A percentile compares a stretch with the other conserved stretches of the same genome.
These are phyloP conservation scores for Saturnispora gosingensis DNA, from an alignment of 805 yeast genomes.

Conservation along the genomic window DNA sequence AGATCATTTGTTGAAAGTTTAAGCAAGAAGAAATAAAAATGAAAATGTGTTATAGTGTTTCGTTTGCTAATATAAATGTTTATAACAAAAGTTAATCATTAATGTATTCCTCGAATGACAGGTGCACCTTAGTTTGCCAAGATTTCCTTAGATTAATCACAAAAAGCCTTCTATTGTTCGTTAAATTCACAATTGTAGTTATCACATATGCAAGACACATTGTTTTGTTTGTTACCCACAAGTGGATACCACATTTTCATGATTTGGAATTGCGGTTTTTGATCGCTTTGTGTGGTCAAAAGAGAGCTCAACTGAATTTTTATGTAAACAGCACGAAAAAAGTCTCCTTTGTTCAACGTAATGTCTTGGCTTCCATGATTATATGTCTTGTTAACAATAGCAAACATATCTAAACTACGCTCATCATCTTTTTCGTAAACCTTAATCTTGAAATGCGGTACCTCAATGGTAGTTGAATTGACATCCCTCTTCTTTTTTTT, in stretches of 20 bases:
- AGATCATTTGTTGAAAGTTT: constrained; percentile 4
- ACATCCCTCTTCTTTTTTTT: not conserved
- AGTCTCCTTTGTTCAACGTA: not conserved
- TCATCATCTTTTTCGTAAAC: not conserved
- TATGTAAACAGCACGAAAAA: not conserved
- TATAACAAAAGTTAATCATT: not conserved
- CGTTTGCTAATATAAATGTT: not conserved
- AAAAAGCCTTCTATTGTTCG: not conserved
- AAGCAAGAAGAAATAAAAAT: not conserved
- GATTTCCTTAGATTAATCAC: not conserved
- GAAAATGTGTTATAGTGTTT: not conserved
- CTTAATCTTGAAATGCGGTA: not conserved
- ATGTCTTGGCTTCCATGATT: not conserved
- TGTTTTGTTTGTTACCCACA: not conserved
- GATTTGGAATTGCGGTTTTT: not conserved
- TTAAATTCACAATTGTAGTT: not conserved
- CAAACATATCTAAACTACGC: not conserved
- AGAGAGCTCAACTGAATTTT: not conserved
- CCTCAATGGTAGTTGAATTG: not conserved
- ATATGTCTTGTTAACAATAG: not conserved
- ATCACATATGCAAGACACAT: not conserved
- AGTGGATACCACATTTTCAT: not conserved
- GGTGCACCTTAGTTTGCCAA: not conserved
- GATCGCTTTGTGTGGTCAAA: not conserved
- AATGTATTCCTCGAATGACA: not conserved